Evolutionary conservation across 176 grass and related monocot genomes (phyloP), one percentile per base, ranked within the genome.

Genomic region (Guadua angustifolia): DNA sequence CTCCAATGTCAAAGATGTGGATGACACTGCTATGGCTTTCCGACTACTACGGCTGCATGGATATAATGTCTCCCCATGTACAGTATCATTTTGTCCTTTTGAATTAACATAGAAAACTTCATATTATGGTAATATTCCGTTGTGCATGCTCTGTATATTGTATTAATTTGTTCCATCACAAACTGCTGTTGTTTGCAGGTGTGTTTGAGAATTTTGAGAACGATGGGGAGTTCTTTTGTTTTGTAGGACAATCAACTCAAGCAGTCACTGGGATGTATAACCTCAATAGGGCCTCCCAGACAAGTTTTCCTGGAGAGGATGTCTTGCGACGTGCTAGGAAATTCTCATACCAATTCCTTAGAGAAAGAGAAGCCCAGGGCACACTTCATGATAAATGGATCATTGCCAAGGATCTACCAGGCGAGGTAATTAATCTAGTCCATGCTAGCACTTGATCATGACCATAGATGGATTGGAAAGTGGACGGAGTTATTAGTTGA

Each of bases 231-330:
- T 99, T 99, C 87, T 87, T 95, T 75, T 95, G 93, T 69, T 99
- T 95, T 29, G 83, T 87, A 3, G 93, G 96, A 78, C 96, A 99
- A 64, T 94, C 93, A 56, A 99, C 85, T 77, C 93, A 99, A 72
- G 96, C 93, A 0, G 82, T 99, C 61, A 99, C 96, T 1, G 96
- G 96, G 53, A 99, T 99, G 85, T 99, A 99, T 75, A 99, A 99
- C 70, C 82, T 99, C 14, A 94, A 95, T 46, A 88, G 90, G 32
- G 88, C 93, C 13, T 82, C 90, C 71, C 93, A 94, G 22, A 67
- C 88, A 51, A 24, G 69, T 2, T 94, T 94, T 44, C 75, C 80
- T 22, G 90, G 90, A 2, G 90, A 94, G 43, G 85, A 94, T 19
- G 52, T 92, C 18, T 62, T 94, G 66, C 64, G 84, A 5, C 87